phyloP scores from a whole-genome alignment of 129 eudicot genomes.

The Tanacetum coccineum region DNA sequence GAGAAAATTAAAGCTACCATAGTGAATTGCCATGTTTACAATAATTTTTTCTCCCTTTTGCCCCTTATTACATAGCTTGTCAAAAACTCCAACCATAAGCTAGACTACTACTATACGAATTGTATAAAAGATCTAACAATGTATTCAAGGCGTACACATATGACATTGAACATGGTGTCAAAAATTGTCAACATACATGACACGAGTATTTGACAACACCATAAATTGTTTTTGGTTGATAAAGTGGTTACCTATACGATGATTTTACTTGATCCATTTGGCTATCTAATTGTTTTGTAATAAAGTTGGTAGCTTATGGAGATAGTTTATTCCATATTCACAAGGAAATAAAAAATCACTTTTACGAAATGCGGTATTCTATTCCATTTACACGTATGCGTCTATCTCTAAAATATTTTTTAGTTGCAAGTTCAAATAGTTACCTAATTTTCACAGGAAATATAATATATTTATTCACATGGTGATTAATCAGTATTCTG shows the following conservation, averaged over 20 bases:
- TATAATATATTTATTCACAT: neutral
- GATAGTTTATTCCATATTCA: neutral
- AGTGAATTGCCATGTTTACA: too few relatives aligned
- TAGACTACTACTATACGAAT: too few relatives aligned
- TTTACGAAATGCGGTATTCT: conserved; percentile 8
- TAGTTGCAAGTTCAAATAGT: conserved; percentile 4
- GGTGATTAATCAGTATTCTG: neutral
- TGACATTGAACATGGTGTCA: conserved; percentile 8
- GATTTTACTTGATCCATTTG: conserved; percentile 23
- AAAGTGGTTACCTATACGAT: conserved; percentile 6
- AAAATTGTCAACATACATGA: conserved; percentile 13
- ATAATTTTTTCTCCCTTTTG: too few relatives aligned
- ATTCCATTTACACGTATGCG: conserved; percentile 1
- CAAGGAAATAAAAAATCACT: neutral
- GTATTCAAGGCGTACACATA: neutral
- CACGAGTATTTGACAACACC: conserved; percentile 10
- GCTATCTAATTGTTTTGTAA: too few relatives aligned
- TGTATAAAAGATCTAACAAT: neutral
- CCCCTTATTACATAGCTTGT: too few relatives aligned
- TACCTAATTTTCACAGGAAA: neutral
- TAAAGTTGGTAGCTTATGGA: neutral
- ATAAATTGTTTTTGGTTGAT: conserved; percentile 13
- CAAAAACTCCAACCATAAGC: too few relatives aligned
- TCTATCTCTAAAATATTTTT: neutral
- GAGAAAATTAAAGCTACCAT: too few relatives aligned